Conservation (phyloP, 2,329 filamentous ascomycete species). For the Niveomyces coronatus region DNA sequence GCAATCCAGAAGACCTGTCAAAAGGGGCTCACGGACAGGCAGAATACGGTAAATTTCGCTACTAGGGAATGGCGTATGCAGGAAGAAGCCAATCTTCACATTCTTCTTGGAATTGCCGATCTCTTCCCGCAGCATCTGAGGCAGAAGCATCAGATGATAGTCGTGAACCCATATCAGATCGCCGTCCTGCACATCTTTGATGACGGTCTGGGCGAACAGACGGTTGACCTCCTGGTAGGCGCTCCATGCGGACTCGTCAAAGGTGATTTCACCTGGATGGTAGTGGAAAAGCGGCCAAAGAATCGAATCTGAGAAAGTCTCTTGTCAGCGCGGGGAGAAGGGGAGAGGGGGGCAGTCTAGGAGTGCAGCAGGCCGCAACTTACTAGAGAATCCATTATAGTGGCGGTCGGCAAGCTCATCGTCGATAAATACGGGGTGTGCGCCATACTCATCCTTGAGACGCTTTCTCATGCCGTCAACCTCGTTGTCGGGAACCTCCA, state of each 20-base stretch:
- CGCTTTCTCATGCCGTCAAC: conserved; percentile 62
- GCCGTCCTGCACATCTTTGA: conserved; percentile 79
- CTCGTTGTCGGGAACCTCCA: conserved; percentile 83
- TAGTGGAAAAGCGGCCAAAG: conserved; percentile 99
- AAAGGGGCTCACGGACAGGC: conserved; percentile 79
- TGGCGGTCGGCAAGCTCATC: conserved; percentile 90
- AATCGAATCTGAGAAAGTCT: conserved; percentile 82
- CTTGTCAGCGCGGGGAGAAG: neutral
- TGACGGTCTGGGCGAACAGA: conserved; percentile 80
- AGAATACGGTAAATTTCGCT: conserved; percentile 95
- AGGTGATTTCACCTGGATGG: conserved; percentile 95
- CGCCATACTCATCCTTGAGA: conserved; percentile 78
- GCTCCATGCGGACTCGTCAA: conserved; percentile 89
- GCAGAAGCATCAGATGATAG: conserved; percentile 95
- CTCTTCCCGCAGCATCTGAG: conserved; percentile 88
- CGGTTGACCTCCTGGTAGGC: conserved; percentile 91
- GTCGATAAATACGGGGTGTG: conserved; percentile 85
- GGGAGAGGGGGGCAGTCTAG: no score
- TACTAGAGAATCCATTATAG: conserved; percentile 97
- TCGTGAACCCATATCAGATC: conserved; percentile 98
- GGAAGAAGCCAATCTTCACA: conserved; percentile 95
- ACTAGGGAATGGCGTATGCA: conserved; percentile 94
- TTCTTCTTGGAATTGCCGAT: conserved; percentile 74
- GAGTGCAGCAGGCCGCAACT: conserved; percentile 22
- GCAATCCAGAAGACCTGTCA: conserved; percentile 81